phyloP scores from a whole-genome alignment of 106 monocot species.

The Cymbidium sinense region DNA sequence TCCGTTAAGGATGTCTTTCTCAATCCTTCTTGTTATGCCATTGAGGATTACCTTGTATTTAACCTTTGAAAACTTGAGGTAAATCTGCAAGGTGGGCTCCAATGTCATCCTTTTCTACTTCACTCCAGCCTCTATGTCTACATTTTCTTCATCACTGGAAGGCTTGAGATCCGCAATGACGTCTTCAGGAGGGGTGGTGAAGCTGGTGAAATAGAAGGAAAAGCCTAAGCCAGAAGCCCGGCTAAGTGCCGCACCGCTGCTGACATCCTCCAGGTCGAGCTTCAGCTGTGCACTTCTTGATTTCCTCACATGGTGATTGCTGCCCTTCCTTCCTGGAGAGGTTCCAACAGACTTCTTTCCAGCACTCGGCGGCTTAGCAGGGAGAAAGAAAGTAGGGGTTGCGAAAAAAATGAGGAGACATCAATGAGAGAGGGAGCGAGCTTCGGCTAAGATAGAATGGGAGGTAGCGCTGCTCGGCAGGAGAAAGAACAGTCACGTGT shows the following conservation, averaged over 20 bases:
- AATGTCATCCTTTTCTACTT: slow-evolving; percentile 23
- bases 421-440: too few species aligned
- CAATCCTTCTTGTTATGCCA: too few species aligned
- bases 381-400: too few species aligned
- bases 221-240: slow-evolving; percentile 67
- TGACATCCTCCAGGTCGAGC: slow-evolving; percentile 67
- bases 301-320: slow-evolving; percentile 35
- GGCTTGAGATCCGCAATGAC: slow-evolving; percentile 17
- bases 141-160: slow-evolving; percentile 39
- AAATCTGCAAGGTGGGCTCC: slow-evolving; percentile 51
- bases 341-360: slow-evolving; percentile 31
- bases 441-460: too few species aligned
- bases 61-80: slow-evolving; percentile 69
- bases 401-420: too few species aligned
- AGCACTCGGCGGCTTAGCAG: slow-evolving; percentile 47
- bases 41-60: too few species aligned
- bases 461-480: too few species aligned
- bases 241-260: slow-evolving; percentile 49
- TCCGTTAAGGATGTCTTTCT: too few species aligned
- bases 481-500: too few species aligned
- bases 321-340: slow-evolving; percentile 26
- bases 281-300: too few species aligned
- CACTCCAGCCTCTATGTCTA: slow-evolving; percentile 25
- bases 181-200: slow-evolving; percentile 55
- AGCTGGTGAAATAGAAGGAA: slow-evolving; percentile 72